Conservation (phyloP, 768 basidiomycete species). For the Termitomyces sp. region DNA sequence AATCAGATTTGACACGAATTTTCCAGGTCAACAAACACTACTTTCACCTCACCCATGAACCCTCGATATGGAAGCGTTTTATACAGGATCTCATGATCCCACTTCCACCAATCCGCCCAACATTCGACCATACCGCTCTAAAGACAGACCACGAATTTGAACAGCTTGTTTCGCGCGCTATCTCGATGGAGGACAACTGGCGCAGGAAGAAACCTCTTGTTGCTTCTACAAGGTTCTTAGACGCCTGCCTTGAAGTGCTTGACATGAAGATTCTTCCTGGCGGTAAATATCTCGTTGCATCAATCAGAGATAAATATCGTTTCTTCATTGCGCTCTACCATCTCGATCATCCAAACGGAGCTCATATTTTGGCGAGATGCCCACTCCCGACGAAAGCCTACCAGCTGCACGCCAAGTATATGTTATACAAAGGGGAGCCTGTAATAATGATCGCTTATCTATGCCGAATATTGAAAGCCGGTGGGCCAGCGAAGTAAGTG, state of each 20-base stretch:
- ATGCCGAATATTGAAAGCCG: background rate
- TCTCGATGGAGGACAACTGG: slow-evolving; percentile 63
- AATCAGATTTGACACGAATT: background rate
- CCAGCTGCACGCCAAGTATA: slow-evolving; percentile 58
- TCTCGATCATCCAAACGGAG: slow-evolving; percentile 51
- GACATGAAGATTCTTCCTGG: slow-evolving; percentile 62
- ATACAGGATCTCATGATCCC: slow-evolving; percentile 51
- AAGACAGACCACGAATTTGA: slow-evolving; percentile 46
- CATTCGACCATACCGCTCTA: slow-evolving; percentile 36
- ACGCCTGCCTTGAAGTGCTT: slow-evolving; percentile 35
- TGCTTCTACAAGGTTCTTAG: slow-evolving; percentile 20
- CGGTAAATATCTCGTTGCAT: slow-evolving; percentile 65
- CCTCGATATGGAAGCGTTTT: slow-evolving; percentile 67
- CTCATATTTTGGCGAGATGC: slow-evolving; percentile 44
- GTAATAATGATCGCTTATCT: slow-evolving; percentile 57
- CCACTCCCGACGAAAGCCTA: slow-evolving; percentile 50
- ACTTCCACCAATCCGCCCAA: slow-evolving; percentile 59
- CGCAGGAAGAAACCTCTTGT: slow-evolving; percentile 35
- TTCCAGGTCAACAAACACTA: slow-evolving; percentile 54
- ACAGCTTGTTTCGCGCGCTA: slow-evolving; percentile 55
- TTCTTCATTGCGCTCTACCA: slow-evolving; percentile 53
- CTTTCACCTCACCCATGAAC: slow-evolving; percentile 62
- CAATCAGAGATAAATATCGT: slow-evolving; percentile 45
- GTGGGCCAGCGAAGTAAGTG: slow-evolving; percentile 14
- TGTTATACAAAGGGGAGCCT: slow-evolving; percentile 36